A percentile compares a stretch with the other conserved stretches of the same genome.
These are phyloP conservation scores for Leccinum subspadiceum DNA, from an alignment of 1,284 basidiomycete genomes.

Conservation along the genomic window DNA sequence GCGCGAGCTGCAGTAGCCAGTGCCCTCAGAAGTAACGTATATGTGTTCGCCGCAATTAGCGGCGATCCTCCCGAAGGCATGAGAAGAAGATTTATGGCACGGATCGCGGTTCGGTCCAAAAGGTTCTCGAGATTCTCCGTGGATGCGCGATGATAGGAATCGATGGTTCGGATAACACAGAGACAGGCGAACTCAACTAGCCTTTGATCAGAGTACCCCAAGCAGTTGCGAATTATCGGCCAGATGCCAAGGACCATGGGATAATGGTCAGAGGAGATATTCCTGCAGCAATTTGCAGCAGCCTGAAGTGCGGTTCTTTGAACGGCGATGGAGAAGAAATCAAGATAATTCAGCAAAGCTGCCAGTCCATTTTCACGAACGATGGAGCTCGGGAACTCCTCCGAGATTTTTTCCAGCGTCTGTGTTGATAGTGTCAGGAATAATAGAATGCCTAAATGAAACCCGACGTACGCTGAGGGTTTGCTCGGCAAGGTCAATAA, in stretches of 20 bases:
- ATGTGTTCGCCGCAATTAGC: slow-evolving; percentile 81
- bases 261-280: slow-evolving; percentile 84
- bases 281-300: slow-evolving; percentile 92
- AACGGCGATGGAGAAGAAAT: slow-evolving; percentile 96
- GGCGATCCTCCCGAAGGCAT: slow-evolving; percentile 86
- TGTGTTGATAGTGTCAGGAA: slow-evolving; percentile 37
- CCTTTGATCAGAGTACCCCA: slow-evolving; percentile 88
- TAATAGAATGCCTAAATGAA: slow-evolving; percentile 8
- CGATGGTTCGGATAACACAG: slow-evolving; percentile 89
- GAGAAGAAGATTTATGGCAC: slow-evolving; percentile 81
- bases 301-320: slow-evolving; percentile 96
- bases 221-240: slow-evolving; percentile 88
- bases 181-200: slow-evolving; percentile 92
- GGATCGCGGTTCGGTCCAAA: slow-evolving; percentile 80
- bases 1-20: slow-evolving; percentile 83
- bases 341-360: slow-evolving; percentile 89
- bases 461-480: slow-evolving; percentile 80
- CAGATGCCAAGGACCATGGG: slow-evolving; percentile 86
- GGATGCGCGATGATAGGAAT: slow-evolving; percentile 83
- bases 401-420: slow-evolving; percentile 97
- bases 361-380: slow-evolving; percentile 91
- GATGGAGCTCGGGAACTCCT: slow-evolving; percentile 92
- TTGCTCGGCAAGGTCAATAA: slow-evolving; percentile 95
- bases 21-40: slow-evolving; percentile 84
- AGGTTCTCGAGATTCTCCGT: slow-evolving; percentile 83